Percentiles rank a stretch among this genome's conserved stretches.
These are phyloP conservation scores for Thraustochytrium sp. DNA, from an alignment of 352 stramenopile species.

Conservation along the genomic window DNA sequence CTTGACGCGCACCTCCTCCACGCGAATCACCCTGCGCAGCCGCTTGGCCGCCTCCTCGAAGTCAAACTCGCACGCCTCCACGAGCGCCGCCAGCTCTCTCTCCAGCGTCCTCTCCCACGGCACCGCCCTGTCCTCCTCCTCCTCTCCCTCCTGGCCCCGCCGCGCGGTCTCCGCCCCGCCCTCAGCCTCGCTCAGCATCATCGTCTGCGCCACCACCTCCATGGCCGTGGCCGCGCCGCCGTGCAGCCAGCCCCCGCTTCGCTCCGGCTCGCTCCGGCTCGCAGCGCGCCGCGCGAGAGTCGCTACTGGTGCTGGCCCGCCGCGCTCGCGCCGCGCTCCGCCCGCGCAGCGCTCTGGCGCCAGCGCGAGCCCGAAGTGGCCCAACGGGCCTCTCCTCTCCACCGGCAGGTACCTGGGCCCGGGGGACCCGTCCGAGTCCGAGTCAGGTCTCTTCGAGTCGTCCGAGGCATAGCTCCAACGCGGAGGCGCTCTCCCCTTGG, in stretches of 20 bases:
- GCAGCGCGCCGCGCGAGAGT: neutral
- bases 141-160: too few relatives aligned
- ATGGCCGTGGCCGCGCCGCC: too few relatives aligned
- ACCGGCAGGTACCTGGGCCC: too few relatives aligned
- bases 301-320: neutral
- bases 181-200: neutral
- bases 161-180: too few relatives aligned
- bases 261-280: neutral
- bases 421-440: neutral
- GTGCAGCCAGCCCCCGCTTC: too few relatives aligned
- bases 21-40: neutral
- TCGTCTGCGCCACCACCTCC: neutral
- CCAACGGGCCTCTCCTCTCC: neutral
- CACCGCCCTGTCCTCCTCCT: neutral
- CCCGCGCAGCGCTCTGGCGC: neutral
- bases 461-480: neutral
- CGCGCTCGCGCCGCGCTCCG: neutral
- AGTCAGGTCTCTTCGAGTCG: neutral
- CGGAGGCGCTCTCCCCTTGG: too few relatives aligned
- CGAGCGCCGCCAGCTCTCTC: neutral
- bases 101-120: neutral
- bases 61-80: slow-evolving; percentile 17
- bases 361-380: neutral
- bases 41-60: neutral
- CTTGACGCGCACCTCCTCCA: slow-evolving; percentile 4